A percentile compares a stretch with the other conserved stretches of the same genome.
phyloP scores from a whole-genome alignment of 139 green algal species.

The Volvox reticuliferus region DNA sequence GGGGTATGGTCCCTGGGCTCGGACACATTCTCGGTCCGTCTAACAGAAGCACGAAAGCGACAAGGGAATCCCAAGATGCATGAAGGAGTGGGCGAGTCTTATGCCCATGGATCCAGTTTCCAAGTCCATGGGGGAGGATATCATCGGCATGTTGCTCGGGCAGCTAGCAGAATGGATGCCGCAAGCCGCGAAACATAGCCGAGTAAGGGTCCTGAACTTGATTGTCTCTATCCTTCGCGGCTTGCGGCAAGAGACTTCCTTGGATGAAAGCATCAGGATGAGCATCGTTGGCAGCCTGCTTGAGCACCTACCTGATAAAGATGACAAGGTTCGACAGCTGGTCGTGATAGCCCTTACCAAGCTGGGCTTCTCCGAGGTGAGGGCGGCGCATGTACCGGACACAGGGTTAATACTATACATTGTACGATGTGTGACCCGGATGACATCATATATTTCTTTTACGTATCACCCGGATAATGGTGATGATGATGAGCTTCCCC shows the following conservation, averaged over 20 bases:
- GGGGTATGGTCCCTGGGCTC: no score
- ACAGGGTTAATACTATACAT: no score
- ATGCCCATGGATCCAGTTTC: background rate
- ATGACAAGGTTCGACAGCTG: background rate
- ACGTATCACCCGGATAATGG: no score
- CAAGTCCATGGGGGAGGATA: background rate
- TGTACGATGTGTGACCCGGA: no score
- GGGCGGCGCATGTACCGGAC: background rate
- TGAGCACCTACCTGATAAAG: conserved; percentile 6
- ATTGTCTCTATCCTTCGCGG: background rate
- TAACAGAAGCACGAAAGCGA: conserved; percentile 20
- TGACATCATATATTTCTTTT: no score
- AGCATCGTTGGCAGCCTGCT: background rate
- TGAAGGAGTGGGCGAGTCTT: background rate
- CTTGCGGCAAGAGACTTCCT: background rate
- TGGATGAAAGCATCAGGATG: background rate
- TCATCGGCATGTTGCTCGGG: background rate
- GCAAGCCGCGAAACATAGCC: background rate
- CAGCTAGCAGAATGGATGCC: background rate
- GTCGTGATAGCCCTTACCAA: background rate
- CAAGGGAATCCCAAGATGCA: background rate
- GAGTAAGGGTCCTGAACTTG: background rate
- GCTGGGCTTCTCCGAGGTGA: background rate
- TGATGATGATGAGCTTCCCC: no score
- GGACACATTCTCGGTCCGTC: background rate